Evolutionary conservation across 345 rosid genomes (phyloP).

Genomic region (Raphanus sativus): DNA sequence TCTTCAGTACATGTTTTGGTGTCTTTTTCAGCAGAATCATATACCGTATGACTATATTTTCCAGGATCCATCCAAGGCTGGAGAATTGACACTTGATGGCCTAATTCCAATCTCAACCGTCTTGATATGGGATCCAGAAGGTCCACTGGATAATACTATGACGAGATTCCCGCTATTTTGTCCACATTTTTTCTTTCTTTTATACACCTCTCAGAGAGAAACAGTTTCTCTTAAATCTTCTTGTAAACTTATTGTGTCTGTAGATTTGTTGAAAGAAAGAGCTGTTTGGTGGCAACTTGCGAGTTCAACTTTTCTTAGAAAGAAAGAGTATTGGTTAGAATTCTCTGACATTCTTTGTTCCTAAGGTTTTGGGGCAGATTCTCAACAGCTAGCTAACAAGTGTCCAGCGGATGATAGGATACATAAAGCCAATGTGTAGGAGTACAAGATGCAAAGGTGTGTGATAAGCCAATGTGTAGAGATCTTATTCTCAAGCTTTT

Average conservation of each 20-base stretch:
- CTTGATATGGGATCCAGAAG: conserved; percentile 14
- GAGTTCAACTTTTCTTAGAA: not conserved
- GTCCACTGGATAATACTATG: conserved; percentile 22
- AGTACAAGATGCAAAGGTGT: not conserved
- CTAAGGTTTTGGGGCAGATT: not conserved
- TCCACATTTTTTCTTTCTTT: conserved; percentile 32
- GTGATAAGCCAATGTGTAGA: not conserved
- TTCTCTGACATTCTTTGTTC: not conserved
- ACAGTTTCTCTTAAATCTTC: conserved; percentile 20
- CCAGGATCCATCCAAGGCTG: conserved; percentile 23
- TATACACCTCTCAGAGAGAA: conserved; percentile 28
- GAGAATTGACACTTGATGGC: conserved; percentile 6
- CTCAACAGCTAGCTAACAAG: not conserved
- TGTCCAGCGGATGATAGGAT: not conserved
- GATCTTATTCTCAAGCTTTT: conserved; percentile 5
- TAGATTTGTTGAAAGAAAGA: conserved; percentile 38
- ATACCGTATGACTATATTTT: conserved; percentile 1
- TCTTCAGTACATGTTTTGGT: not conserved
- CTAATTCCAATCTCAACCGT: conserved; percentile 20
- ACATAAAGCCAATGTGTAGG: not conserved
- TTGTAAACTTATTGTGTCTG: conserved; percentile 33
- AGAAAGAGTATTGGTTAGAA: not conserved
- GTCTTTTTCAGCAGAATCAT: not conserved
- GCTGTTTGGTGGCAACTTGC: conserved; percentile 18
- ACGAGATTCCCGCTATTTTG: conserved; percentile 15